Percentiles rank a stretch among this genome's conserved stretches.
phyloP scores from a whole-genome alignment of 805 yeast genomes.

The Metschnikowia reukaufii region DNA sequence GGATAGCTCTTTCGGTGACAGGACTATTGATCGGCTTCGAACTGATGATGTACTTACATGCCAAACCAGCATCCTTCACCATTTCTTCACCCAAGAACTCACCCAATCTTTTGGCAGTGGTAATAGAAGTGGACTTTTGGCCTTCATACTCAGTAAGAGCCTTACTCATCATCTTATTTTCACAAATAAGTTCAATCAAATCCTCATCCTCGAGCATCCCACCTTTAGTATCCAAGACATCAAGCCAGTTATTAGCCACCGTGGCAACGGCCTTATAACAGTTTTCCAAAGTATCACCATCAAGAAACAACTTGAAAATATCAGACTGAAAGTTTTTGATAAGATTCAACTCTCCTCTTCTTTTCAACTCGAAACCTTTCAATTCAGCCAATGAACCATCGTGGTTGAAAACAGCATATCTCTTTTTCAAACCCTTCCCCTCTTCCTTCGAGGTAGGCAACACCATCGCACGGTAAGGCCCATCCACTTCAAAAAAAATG shows the following conservation, averaged over 20 bases:
- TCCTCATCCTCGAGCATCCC: constrained; percentile 89
- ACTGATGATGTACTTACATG: constrained; percentile 91
- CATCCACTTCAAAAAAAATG: constrained; percentile 97
- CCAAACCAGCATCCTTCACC: constrained; percentile 95
- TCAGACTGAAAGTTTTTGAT: constrained; percentile 95
- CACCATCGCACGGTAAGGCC: constrained; percentile 97
- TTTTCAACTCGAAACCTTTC: constrained; percentile 93
- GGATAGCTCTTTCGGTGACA: constrained; percentile 93
- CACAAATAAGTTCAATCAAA: constrained; percentile 90
- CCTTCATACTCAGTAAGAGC: constrained; percentile 83
- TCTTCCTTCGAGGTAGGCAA: constrained; percentile 97
- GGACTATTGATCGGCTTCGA: constrained; percentile 81
- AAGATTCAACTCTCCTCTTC: constrained; percentile 93
- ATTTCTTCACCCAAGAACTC: constrained; percentile 94
- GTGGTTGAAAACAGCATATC: constrained; percentile 95
- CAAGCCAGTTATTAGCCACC: constrained; percentile 95
- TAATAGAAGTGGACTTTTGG: constrained; percentile 92
- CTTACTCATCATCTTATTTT: constrained; percentile 93
- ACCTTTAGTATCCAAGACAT: constrained; percentile 87
- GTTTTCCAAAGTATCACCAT: constrained; percentile 72
- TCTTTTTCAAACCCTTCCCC: constrained; percentile 92
- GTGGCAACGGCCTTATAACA: constrained; percentile 89
- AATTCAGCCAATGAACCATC: constrained; percentile 94
- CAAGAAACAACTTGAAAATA: constrained; percentile 85
- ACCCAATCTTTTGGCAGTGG: constrained; percentile 90